Evolutionary conservation across 1,284 basidiomycete species (phyloP).

Genomic region (Hypsizygus ulmarius): DNA sequence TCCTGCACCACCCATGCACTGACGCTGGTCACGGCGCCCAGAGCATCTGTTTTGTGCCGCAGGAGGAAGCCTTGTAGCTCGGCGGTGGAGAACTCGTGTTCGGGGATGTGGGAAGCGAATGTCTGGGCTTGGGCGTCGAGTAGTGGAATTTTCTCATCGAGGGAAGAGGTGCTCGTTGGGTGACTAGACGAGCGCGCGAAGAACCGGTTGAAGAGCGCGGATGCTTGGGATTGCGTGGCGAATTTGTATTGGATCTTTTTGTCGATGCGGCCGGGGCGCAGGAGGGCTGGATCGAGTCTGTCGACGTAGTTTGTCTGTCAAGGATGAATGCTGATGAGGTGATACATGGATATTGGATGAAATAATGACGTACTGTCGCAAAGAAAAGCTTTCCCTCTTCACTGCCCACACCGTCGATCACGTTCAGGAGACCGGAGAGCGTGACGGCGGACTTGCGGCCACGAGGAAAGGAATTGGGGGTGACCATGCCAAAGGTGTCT

Average conservation of each 20-base stretch:
- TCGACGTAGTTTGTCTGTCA: conserved; percentile 55
- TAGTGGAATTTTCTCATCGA: conserved; percentile 14
- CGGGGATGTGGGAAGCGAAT: conserved; percentile 46
- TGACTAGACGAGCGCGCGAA: conserved; percentile 33
- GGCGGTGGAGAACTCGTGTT: conserved; percentile 51
- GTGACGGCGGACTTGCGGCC: conserved; percentile 37
- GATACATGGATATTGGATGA: too few relatives aligned
- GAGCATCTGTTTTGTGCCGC: conserved; percentile 45
- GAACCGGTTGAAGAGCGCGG: conserved; percentile 50
- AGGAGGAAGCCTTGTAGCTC: conserved; percentile 60
- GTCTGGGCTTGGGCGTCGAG: conserved; percentile 32
- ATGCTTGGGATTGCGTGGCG: conserved; percentile 45
- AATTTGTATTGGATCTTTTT: conserved; percentile 47
- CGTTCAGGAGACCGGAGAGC: conserved; percentile 51
- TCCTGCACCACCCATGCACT: conserved; percentile 42
- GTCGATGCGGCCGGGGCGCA: conserved; percentile 55
- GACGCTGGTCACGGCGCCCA: conserved; percentile 37
- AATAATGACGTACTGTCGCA: conserved; percentile 41
- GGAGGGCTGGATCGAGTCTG: conserved; percentile 46
- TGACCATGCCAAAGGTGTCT: conserved; percentile 14
- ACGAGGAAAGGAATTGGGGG: conserved; percentile 2
- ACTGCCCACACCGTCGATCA: conserved; percentile 53
- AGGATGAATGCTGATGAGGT: too few relatives aligned
- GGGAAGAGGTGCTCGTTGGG: conserved; percentile 2
- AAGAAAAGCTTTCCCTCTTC: conserved; percentile 57